phyloP scores from a whole-genome alignment of 768 basidiomycete genomes.

The Scleroderma bovista region DNA sequence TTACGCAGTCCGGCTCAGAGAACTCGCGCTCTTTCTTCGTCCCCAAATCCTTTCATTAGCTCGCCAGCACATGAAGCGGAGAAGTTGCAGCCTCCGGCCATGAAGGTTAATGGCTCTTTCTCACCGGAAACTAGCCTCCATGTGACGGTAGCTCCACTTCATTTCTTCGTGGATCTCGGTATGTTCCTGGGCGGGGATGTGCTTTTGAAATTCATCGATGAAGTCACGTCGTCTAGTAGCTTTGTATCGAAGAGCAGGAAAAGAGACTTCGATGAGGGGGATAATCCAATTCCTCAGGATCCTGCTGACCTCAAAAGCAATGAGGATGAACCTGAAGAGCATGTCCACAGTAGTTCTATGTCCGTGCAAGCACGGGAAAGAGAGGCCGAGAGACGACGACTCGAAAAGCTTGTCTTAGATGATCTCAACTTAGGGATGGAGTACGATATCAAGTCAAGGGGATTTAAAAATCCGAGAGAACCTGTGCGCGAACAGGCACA shows the following conservation, averaged over 20 bases:
- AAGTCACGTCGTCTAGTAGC: conserved; percentile 24
- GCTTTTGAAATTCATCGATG: conserved; percentile 46
- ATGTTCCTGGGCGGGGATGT: conserved; percentile 33
- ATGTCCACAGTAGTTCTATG: conserved; percentile 21
- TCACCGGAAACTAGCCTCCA: conserved; percentile 11
- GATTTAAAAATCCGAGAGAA: conserved; percentile 4
- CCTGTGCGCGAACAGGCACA: conserved; percentile 3
- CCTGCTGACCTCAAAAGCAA: conserved; percentile 8
- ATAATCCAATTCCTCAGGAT: not conserved
- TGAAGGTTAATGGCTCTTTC: conserved; percentile 15
- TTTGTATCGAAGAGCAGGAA: conserved; percentile 7
- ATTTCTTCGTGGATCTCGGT: conserved; percentile 70
- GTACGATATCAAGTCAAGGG: conserved; percentile 25
- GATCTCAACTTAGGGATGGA: conserved; percentile 53
- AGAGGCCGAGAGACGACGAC: conserved; percentile 35
- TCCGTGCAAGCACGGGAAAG: conserved; percentile 14
- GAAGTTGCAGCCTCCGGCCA: conserved; percentile 9
- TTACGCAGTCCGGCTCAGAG: conserved; percentile 14
- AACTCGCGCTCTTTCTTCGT: conserved; percentile 9
- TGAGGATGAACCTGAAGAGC: conserved; percentile 9
- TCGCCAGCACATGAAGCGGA: conserved; percentile 14
- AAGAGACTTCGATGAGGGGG: not conserved
- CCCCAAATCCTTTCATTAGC: conserved; percentile 15
- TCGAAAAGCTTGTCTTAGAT: conserved; percentile 50
- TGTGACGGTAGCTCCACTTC: conserved; percentile 54